Evolutionary conservation across 306 rosid species (phyloP), one percentile per base, ranked within the genome.

Genomic region (Sesbania bispinosa): DNA sequence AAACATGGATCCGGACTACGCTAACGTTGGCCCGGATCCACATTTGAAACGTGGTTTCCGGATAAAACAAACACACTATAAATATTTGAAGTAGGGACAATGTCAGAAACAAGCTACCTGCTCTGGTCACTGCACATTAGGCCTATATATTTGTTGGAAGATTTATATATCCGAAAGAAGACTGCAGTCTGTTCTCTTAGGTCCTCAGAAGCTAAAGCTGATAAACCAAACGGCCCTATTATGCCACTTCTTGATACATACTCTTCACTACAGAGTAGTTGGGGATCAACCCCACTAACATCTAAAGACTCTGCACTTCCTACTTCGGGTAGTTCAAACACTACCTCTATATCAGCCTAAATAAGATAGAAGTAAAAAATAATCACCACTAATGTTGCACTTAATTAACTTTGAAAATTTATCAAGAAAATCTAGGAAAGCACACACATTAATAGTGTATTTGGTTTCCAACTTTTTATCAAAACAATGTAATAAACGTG

Each of bases 111-210:
- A 67, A 71, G 45, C 33, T 35, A 85, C 89, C 87, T 85, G 86
- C 84, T 83, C 62, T 82, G 82, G 43, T 83, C 93, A 48, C 85
- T 88, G 67, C 89, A 85, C 89, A 88, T 85, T 36, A 88, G 79
- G 74, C 85, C 86, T 9, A 63, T 51, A 42, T 83, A 85, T 57
- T 55, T 78, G 10, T 68, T 77, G 32, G 50, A n/a, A 60, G 75
- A 60, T 70, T 66, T 81, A 46, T 78, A 85, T 36, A 88, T 26
- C 9, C 79, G 63, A 26, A 85, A 88, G 85, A 65, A 81, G 23
- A 88, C 58, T 13, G 83, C 80, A 59, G 89, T 88, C 6, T 85
- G 83, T 57, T 88, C 93, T 68, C 69, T 47, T 54, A 69, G 62
- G 43, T 81, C 82, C 21, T 69, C 35, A 21, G 93, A 85, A 23